A percentile compares a stretch with the other conserved stretches of the same genome.
phyloP scores from a whole-genome alignment of 306 rosid species.

The Lathyrus oleraceus region DNA sequence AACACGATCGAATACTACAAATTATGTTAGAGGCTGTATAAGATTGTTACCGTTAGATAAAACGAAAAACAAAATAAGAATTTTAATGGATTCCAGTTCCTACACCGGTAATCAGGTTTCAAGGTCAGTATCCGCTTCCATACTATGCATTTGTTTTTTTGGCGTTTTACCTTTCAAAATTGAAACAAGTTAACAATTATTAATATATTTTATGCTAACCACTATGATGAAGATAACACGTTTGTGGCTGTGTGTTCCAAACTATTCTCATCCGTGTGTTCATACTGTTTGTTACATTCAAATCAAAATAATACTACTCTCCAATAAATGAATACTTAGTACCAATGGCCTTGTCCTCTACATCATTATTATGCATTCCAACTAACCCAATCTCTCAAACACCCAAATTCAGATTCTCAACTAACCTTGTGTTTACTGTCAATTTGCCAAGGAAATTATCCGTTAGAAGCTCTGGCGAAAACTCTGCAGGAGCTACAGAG shows the following conservation, averaged over 20 bases:
- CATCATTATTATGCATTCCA: slow-evolving; percentile 50
- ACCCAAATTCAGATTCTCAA: slow-evolving; percentile 36
- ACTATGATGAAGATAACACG: slow-evolving; percentile 29
- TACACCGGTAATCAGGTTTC: too few species aligned
- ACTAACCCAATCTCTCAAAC: slow-evolving; percentile 35
- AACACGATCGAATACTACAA: too few species aligned
- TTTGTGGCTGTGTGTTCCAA: slow-evolving; percentile 35
- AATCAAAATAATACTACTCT: neutral
- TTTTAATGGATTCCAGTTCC: too few species aligned
- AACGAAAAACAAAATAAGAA: too few species aligned
- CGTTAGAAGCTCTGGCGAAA: slow-evolving; percentile 54
- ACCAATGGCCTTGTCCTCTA: slow-evolving; percentile 65
- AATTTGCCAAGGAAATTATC: slow-evolving; percentile 43
- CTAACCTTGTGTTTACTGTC: slow-evolving; percentile 30
- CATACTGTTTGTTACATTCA: neutral
- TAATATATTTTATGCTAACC: neutral
- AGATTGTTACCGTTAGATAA: too few species aligned
- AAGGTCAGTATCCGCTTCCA: too few species aligned
- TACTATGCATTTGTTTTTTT: too few species aligned
- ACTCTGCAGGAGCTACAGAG: slow-evolving; percentile 52
- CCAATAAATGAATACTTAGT: neutral
- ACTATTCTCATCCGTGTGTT: neutral
- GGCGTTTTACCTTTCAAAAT: too few species aligned
- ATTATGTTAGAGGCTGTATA: too few species aligned
- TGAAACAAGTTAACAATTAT: too few species aligned